Evolutionary conservation across 2,329 filamentous ascomycete genomes (phyloP).

Genomic region (Fonsecaea monophora): DNA sequence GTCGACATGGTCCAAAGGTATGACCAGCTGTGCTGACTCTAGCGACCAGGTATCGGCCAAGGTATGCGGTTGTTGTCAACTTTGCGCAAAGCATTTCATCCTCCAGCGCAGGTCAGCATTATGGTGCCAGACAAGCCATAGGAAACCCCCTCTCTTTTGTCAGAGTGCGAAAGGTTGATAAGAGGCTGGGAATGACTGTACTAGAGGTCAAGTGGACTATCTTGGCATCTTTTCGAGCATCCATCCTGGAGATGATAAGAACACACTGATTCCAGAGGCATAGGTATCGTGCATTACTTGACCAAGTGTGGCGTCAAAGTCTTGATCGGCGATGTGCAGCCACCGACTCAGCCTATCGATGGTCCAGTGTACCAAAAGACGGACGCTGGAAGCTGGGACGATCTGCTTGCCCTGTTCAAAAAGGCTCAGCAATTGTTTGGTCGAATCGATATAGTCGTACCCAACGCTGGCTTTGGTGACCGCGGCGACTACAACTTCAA

Average conservation of each 20-base stretch:
- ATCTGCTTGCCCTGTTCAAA: conserved; percentile 6
- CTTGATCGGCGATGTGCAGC: conserved; percentile 1
- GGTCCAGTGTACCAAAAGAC: neutral
- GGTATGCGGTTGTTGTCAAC: neutral
- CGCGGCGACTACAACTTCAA: neutral
- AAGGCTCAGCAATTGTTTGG: neutral
- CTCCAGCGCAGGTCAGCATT: neutral
- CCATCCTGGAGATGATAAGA: neutral
- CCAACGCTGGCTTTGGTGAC: conserved; percentile 3
- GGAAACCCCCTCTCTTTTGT: neutral
- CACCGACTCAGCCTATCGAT: neutral
- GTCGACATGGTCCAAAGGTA: neutral
- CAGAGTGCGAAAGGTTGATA: no score
- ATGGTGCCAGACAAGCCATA: neutral
- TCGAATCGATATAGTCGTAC: conserved; percentile 1
- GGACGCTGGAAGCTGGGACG: conserved; percentile 3
- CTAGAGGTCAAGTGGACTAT: neutral
- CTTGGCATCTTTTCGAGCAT: neutral
- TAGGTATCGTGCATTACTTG: conserved; percentile 3
- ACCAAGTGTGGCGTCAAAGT: conserved; percentile 2
- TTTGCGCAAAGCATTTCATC: neutral
- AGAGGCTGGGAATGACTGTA: no score
- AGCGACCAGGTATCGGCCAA: neutral
- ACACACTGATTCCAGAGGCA: neutral
- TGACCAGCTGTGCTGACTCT: neutral